Evolutionary conservation across 495 filamentous ascomycete genomes (phyloP).

Genomic region (Friedmanniomyces simplex): DNA sequence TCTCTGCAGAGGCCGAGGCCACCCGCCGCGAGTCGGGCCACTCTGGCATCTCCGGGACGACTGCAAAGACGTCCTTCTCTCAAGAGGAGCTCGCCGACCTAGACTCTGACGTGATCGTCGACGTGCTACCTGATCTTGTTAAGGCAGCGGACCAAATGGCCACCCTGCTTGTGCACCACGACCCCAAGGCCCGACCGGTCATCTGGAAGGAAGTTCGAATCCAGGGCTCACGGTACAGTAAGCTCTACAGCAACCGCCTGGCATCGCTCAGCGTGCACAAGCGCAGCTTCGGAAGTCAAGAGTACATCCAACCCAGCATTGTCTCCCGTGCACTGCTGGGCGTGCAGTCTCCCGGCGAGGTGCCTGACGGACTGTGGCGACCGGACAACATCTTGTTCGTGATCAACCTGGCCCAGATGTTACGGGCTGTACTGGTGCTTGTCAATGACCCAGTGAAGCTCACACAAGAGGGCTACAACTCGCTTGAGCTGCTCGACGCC

Average conservation of each 20-base stretch:
- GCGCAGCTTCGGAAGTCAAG: conserved; percentile 8
- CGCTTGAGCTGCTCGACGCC: not conserved
- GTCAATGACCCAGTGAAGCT: not conserved
- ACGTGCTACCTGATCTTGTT: conserved; percentile 10
- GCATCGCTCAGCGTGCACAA: conserved; percentile 4
- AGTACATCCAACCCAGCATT: conserved; percentile 15
- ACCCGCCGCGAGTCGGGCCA: conserved; percentile 22
- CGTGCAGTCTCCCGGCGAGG: conserved; percentile 1
- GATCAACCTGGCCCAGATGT: conserved; percentile 19
- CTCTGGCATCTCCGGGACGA: conserved; percentile 37
- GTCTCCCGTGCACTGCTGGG: conserved; percentile 16
- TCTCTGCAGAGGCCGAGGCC: not conserved
- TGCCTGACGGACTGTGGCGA: conserved; percentile 15
- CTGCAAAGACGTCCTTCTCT: conserved; percentile 32
- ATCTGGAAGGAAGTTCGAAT: conserved; percentile 11
- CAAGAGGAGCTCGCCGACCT: conserved; percentile 25
- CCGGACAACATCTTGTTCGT: conserved; percentile 20
- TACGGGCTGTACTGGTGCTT: conserved; percentile 2
- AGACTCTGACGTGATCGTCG: conserved; percentile 16
- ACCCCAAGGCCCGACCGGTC: not conserved
- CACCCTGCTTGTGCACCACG: conserved; percentile 8
- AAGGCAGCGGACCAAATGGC: conserved; percentile 4
- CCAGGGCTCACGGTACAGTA: conserved; percentile 3
- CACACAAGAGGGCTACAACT: not conserved
- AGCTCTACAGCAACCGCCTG: conserved; percentile 12